These are phyloP conservation scores for Chenopodium berlandieri DNA, from an alignment of 148 eudicot genomes.

Conservation along the genomic window DNA sequence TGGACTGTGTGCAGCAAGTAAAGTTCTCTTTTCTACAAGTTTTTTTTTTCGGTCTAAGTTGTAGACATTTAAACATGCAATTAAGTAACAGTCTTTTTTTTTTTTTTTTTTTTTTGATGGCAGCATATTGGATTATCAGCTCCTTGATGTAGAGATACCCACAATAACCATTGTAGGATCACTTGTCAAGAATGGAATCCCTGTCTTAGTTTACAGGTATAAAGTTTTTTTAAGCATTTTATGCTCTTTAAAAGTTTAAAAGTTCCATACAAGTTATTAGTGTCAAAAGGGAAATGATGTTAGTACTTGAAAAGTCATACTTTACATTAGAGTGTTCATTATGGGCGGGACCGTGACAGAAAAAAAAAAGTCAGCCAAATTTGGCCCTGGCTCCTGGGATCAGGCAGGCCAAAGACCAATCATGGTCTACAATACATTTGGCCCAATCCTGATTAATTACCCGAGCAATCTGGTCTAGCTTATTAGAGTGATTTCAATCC, in stretches of 20 bases:
- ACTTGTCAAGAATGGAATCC: constrained; percentile 63
- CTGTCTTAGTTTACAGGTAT: constrained; percentile 96
- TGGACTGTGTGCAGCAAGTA: constrained; percentile 92
- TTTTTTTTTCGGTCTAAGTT: background rate
- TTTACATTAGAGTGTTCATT: background rate
- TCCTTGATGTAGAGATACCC: constrained; percentile 84
- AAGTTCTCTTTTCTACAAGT: constrained; percentile 8
- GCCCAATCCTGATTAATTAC: no score
- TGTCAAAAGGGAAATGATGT: background rate
- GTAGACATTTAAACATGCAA: background rate
- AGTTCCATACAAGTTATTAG: background rate
- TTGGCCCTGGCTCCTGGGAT: no score
- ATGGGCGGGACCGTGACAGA: background rate
- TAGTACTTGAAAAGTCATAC: background rate
- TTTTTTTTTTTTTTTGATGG: background rate
- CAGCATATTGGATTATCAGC: constrained; percentile 81
- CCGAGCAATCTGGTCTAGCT: no score
- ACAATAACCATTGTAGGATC: constrained; percentile 76
- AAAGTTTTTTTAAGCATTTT: background rate
- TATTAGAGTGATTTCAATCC: background rate
- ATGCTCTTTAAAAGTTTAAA: background rate
- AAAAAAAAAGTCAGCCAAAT: no score
- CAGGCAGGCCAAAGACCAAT: no score
- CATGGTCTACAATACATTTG: no score
- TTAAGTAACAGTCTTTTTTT: background rate